Percentiles rank a stretch among this genome's conserved stretches.
Evolutionary conservation across 2,329 filamentous ascomycete genomes (phyloP).

Genomic region (Westerdykella sp.): DNA sequence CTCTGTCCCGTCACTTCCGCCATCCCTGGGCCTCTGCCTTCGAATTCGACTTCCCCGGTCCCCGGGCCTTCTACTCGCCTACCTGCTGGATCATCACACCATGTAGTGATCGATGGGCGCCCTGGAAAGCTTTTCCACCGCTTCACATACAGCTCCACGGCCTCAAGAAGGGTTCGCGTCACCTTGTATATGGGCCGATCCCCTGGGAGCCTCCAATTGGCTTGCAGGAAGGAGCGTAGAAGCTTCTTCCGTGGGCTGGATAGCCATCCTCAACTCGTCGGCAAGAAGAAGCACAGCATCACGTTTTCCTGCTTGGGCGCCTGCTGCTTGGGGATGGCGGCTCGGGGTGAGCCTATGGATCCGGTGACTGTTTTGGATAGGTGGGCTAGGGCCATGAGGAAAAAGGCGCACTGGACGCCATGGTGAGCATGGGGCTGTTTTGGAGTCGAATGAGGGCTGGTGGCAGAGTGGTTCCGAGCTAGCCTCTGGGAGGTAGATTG

Average conservation of each 20-base stretch:
- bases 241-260: not conserved
- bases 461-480: no score
- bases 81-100: not conserved
- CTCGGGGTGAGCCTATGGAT: not conserved
- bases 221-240: no score
- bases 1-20: not conserved
- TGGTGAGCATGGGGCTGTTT: no score
- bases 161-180: not conserved
- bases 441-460: no score
- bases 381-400: no score
- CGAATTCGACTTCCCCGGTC: not conserved
- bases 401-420: no score
- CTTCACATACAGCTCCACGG: not conserved
- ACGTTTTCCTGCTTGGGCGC: not conserved
- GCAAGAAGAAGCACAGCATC: not conserved
- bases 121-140: not conserved
- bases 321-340: not conserved
- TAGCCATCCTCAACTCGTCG: not conserved
- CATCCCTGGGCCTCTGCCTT: not conserved
- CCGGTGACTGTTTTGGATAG: no score
- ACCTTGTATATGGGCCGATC: not conserved
- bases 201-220: no score
- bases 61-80: not conserved
- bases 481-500: no score
- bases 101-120: not conserved